Evolutionary conservation across 495 filamentous ascomycete genomes (phyloP).

Genomic region (Podospora sp.): DNA sequence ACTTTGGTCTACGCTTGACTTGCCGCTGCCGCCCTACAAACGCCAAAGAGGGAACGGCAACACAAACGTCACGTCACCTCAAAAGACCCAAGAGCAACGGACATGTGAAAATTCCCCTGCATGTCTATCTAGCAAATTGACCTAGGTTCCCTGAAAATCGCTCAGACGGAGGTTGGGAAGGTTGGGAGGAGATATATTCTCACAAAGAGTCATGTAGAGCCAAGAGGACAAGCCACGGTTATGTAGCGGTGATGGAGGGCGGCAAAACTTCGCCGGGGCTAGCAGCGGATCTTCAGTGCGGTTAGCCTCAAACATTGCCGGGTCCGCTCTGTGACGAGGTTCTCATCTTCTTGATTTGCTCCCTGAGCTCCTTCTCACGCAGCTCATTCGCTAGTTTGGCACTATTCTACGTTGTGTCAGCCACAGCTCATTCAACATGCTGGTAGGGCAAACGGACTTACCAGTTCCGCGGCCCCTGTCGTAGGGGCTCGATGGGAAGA

Average conservation of each 20-base stretch:
- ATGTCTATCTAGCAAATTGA: background rate
- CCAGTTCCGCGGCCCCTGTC: conserved; percentile 39
- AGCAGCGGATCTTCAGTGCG: conserved; percentile 32
- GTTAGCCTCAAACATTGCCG: conserved; percentile 51
- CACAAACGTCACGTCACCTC: conserved; percentile 1
- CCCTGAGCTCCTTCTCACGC: conserved; percentile 66
- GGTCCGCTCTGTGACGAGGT: conserved; percentile 49
- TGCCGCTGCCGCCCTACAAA: background rate
- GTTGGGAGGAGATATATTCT: background rate
- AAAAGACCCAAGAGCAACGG: background rate
- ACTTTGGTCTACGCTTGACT: background rate
- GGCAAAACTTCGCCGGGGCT: background rate
- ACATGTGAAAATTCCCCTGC: background rate
- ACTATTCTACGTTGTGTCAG: conserved; percentile 15
- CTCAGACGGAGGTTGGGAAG: background rate
- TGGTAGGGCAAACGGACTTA: conserved; percentile 38
- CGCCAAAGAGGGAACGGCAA: background rate
- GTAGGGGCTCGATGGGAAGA: conserved; percentile 34
- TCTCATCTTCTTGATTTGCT: conserved; percentile 68
- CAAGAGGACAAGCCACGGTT: background rate
- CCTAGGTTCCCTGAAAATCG: background rate
- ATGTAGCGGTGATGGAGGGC: background rate
- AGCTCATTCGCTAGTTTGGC: conserved; percentile 55
- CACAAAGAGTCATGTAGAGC: background rate
- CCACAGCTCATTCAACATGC: background rate